Conservation (phyloP, 2,329 filamentous ascomycete genomes). For the Chaetomium olivaceum region DNA sequence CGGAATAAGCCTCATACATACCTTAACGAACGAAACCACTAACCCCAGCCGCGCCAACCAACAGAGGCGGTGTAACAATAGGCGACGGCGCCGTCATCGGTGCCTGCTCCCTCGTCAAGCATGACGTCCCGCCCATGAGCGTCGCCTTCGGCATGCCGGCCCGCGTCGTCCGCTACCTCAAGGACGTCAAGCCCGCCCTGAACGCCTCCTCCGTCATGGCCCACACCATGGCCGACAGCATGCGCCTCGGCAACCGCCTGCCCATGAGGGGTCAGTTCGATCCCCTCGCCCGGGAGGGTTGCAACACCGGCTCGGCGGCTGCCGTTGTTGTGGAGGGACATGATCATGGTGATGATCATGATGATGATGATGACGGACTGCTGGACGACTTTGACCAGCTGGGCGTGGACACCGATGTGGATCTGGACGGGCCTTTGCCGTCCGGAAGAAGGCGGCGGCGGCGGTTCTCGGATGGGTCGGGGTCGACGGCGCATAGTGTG, state of each 20-base stretch:
- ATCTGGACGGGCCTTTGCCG: neutral
- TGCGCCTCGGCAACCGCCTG: constrained; percentile 22
- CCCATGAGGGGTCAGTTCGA: neutral
- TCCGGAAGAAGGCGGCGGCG: neutral
- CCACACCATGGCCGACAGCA: constrained; percentile 25
- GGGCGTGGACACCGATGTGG: neutral
- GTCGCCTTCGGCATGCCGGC: constrained; percentile 37
- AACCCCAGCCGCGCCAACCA: no score
- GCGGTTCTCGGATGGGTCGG: neutral
- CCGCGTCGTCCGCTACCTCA: constrained; percentile 27
- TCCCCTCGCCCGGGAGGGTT: neutral
- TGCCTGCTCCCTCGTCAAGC: constrained; percentile 36
- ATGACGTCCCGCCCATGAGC: constrained; percentile 33
- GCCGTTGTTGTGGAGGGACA: no score
- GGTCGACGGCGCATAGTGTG: neutral
- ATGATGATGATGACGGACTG: neutral
- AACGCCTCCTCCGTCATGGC: neutral
- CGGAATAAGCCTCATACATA: neutral
- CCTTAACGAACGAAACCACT: no score
- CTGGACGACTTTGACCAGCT: neutral
- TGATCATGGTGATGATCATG: no score
- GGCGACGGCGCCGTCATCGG: constrained; percentile 37
- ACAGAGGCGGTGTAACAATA: constrained; percentile 37
- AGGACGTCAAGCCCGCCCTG: constrained; percentile 16
- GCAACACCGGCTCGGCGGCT: no score